A percentile compares a stretch with the other conserved stretches of the same genome.
phyloP scores from a whole-genome alignment of 768 basidiomycete species.

The Cystofilobasidium ferigula region DNA sequence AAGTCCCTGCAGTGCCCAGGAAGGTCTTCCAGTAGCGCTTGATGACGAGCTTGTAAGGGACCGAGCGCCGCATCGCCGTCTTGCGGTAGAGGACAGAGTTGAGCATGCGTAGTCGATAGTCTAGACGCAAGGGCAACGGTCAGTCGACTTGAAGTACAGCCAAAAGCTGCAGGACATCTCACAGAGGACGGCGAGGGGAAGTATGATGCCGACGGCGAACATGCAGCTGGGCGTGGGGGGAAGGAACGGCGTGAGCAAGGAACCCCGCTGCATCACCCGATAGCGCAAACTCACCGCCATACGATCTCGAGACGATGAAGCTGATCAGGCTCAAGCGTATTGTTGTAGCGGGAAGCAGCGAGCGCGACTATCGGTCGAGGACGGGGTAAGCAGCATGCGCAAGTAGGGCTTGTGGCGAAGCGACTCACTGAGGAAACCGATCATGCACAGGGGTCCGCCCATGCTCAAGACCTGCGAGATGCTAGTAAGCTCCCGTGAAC shows the following conservation, averaged over 20 bases:
- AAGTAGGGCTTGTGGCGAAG: neutral
- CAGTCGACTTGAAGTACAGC: no score
- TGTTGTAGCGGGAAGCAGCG: constrained; percentile 52
- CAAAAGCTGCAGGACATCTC: no score
- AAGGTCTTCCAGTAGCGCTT: constrained; percentile 57
- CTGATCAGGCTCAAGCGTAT: constrained; percentile 44
- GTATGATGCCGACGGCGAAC: constrained; percentile 52
- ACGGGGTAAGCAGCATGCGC: constrained; percentile 43
- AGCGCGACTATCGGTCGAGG: constrained; percentile 47
- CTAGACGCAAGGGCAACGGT: constrained; percentile 18
- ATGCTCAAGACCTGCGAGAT: no score
- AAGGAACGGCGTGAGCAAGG: no score
- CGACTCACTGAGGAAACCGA: constrained; percentile 8
- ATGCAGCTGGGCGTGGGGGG: no score
- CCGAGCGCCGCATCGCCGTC: constrained; percentile 31
- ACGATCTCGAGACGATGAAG: constrained; percentile 16
- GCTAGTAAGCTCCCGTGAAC: no score
- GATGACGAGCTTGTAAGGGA: constrained; percentile 53
- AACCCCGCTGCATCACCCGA: no score
- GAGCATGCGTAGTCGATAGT: constrained; percentile 63
- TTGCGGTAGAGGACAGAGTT: constrained; percentile 50
- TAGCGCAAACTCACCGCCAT: no score
- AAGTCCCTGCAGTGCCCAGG: constrained; percentile 62
- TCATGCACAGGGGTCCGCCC: constrained; percentile 8
- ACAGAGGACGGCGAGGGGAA: constrained; percentile 55